Percentiles rank a stretch among this genome's conserved stretches.
Evolutionary conservation across 1,284 basidiomycete species (phyloP).

Genomic region (Xerocomus minutiporus): DNA sequence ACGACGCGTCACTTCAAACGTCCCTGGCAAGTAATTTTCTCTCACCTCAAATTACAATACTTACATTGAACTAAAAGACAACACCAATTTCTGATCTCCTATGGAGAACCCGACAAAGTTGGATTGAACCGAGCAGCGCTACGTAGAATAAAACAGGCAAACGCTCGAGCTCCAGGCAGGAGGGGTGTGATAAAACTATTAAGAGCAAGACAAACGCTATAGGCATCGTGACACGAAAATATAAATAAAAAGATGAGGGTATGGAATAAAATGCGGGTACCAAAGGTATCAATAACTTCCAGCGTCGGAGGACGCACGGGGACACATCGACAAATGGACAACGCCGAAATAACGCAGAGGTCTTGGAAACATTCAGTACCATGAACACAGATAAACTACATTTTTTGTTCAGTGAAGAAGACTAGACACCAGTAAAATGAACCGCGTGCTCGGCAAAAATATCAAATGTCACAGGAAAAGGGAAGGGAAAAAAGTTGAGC

Average conservation of each 20-base stretch:
- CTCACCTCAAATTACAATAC: too few relatives aligned
- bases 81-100: too few relatives aligned
- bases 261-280: slow-evolving; percentile 13
- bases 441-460: neutral
- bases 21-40: too few relatives aligned
- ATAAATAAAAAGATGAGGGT: slow-evolving; percentile 12
- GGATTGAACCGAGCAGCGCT: slow-evolving; percentile 3
- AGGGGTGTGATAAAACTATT: neutral
- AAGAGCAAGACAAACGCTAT: neutral
- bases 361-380: neutral
- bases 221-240: neutral
- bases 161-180: slow-evolving; percentile 20
- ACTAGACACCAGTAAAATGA: neutral
- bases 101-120: neutral
- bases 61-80: too few relatives aligned
- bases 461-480: neutral
- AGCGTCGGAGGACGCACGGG: slow-evolving; percentile 1
- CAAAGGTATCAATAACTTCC: slow-evolving; percentile 23
- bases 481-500: neutral
- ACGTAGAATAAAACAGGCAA: slow-evolving; percentile 4
- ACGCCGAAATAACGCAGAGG: neutral
- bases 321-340: slow-evolving; percentile 4
- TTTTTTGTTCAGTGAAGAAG: slow-evolving; percentile 4
- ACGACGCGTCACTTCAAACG: too few relatives aligned
- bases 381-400: slow-evolving; percentile 19